Base-by-base conservation (phyloP, 1,139 yeast genomes). In the Candida sanyaensis region DNA sequence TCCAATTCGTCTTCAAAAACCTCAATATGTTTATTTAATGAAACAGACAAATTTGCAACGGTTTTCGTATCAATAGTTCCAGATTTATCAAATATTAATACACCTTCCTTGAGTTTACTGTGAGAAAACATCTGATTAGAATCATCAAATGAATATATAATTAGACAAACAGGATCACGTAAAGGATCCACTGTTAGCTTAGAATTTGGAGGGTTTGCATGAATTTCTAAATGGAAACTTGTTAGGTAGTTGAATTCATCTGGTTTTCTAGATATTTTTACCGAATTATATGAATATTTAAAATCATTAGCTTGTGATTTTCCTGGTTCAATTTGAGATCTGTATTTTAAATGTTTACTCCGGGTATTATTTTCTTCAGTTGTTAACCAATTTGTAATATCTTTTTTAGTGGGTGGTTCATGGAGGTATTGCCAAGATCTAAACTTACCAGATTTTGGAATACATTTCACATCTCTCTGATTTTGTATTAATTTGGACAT, bases 141-240 rank as follows among this genome's bases (percentile, higher is more conserved):
- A 43, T 77, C 78, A 52, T 83, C 81, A 54, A 78, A 76, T 13
- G 74, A 72, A 84, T 93, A 91, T 54, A 86, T 78, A 0, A 90
- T 73, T 4, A 84, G 75, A 0, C 68, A 51, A 0, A 92, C 71
- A 1, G 80, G 71, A 61, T 93, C 96, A 1, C 56, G 47, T 4
- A 60, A 50, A 0, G 97, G 96, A 59, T 91, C 85, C 0, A 97
- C 96, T 3, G 44, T 42, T 8, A 71, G 63, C 38, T 75, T 65
- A 0, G 69, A 72, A 1, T 61, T 71, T 11, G 79, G 63, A 0
- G 88, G 80, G 46, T 78, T 77, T 0, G 80, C 83, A 64, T 86
- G 93, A 0, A 88, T 61, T 57, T 92, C 98, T 49, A 88, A 55
- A 9, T 79, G 72, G 32, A 91, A 65, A 26, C 81, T 73, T 0